Base-by-base conservation (phyloP, 768 basidiomycete genomes). In the Phanerodontia chrysosporium region DNA sequence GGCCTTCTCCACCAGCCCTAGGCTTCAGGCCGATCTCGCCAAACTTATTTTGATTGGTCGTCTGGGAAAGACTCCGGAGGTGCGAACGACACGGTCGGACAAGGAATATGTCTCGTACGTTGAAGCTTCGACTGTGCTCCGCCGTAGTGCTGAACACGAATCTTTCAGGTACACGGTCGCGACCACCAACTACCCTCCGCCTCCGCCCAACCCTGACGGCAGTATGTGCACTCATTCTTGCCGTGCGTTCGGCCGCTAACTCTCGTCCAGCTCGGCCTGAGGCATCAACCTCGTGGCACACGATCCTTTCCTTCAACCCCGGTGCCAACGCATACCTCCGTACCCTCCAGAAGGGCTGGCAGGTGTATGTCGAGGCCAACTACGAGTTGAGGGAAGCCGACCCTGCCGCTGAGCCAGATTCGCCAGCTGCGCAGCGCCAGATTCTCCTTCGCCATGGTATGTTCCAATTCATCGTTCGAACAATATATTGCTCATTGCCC, bases 381-480 rank as follows among this genome's bases (percentile, higher is more conserved):
- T 92, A 81, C 61, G 90, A 92, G 70, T 71, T 93, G 24, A 82
- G 86, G 39, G 89, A 92, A 59, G 82, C 90, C 9, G 87, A 88
- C 42, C 71, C 79, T 6, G 78, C 74, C 39, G 83, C 89, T 13
- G 89, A 91, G 53, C 78, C 89, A 2, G 73, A 79, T 51, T 82
- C 88, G 0, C 82, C 86, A 29, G 78, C 84, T 56, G 87, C 85
- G 1, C 90, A 92, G 68, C 85, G 89, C 30, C 90, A 92, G 70
- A 87, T 94, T 56, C 88, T 92, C 73, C 78, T 94, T 42, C 78
- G 83, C 67, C 92, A 94, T 62, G 90, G 92, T 90, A 60, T 42
- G 81, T 62, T 18, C 35, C 22, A 13, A 29, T 14, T 58, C 21
- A 42, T 29, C 39, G 24, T 48, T 32, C 35, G 24, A 5, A 48